Percentiles rank a stretch among this genome's conserved stretches.
Conservation (phyloP, 208 protist species). For the Acanthamoeba sp. region DNA sequence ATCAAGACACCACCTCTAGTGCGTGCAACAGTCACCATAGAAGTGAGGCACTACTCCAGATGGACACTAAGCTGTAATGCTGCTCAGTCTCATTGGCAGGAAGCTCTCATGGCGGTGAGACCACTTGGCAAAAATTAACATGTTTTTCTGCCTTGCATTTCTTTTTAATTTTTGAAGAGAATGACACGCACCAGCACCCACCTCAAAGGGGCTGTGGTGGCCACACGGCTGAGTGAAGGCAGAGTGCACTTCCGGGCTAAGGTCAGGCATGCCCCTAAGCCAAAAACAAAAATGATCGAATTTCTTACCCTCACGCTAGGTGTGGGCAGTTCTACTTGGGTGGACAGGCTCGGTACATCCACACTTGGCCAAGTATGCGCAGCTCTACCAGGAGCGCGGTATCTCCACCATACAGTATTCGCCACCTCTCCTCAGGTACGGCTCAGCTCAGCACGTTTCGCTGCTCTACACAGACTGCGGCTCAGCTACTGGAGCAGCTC, state of each 20-base stretch:
- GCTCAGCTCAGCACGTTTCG: no score
- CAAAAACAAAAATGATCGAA: background rate
- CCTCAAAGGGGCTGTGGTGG: background rate
- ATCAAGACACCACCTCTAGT: no score
- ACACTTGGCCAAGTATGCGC: background rate
- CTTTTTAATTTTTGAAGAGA: background rate
- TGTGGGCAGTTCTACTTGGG: background rate
- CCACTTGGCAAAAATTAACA: background rate
- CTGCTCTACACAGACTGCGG: no score
- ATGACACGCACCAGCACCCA: background rate
- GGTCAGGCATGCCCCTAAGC: no score
- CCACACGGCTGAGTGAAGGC: background rate
- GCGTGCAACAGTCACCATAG: no score
- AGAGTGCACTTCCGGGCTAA: no score
- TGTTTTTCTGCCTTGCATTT: background rate
- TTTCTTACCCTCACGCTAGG: no score
- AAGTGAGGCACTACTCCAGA: no score
- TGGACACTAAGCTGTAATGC: no score
- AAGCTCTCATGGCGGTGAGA: no score
- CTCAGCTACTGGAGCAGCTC: no score
- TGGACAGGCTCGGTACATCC: background rate
- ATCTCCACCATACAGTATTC: background rate
- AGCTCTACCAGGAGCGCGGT: background rate
- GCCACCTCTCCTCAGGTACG: background rate
- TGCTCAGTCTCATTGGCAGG: no score